Evolutionary conservation across 352 stramenopile genomes (phyloP).

Genomic region (Elongisporangium prolatum): DNA sequence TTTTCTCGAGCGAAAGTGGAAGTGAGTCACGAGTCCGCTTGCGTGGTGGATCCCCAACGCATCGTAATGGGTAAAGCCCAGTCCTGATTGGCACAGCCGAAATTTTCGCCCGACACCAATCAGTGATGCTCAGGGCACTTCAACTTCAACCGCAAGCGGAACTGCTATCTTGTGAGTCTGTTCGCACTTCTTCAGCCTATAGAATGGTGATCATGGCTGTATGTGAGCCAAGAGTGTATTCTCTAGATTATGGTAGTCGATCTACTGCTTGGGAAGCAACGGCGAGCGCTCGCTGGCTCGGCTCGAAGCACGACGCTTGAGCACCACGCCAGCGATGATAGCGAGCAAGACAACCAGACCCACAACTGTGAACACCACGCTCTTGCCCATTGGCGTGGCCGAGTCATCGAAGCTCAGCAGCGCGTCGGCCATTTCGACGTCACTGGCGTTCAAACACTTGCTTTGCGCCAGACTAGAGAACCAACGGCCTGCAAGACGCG

Average conservation of each 20-base stretch:
- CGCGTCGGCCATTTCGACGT: background rate
- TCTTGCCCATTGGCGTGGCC: background rate
- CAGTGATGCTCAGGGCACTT: background rate
- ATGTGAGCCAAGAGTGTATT: no score
- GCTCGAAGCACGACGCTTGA: background rate
- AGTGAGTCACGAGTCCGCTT: background rate
- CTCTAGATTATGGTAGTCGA: background rate
- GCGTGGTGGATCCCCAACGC: background rate
- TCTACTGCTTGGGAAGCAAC: background rate
- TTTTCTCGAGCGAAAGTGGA: background rate
- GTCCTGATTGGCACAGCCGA: background rate
- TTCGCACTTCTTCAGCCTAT: no score
- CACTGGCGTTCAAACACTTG: conserved; percentile 13
- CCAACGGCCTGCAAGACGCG: conserved; percentile 37
- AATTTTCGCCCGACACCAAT: background rate
- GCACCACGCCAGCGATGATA: background rate
- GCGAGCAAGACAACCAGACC: background rate
- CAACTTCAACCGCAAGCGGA: background rate
- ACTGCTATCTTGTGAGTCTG: background rate
- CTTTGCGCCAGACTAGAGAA: conserved; percentile 15
- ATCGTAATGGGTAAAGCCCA: background rate
- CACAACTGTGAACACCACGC: background rate
- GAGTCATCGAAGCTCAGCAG: background rate
- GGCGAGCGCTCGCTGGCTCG: background rate
- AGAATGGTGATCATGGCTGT: no score